Evolutionary conservation across 169 alveolate genomes (phyloP), one percentile per base, ranked within the genome.

Genomic region (Plasmodium gonderi): DNA sequence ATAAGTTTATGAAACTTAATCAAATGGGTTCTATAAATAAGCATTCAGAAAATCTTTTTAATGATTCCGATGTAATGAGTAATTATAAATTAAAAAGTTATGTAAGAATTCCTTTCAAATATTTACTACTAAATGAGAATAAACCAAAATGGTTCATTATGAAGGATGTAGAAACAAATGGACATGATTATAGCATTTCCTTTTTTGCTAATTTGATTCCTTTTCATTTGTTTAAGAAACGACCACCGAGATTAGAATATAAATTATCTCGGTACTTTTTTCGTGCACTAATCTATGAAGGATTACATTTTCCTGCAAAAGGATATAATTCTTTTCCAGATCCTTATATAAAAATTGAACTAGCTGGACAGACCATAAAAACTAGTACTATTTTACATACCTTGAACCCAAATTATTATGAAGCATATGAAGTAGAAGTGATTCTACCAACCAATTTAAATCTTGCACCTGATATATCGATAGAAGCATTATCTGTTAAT

Each of bases 221-320:
- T 6, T 92, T 54, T 26, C 81, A 92, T 65, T 80, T 85, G 11
- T 91, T 91, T 23, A 92, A 90, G 69, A 91, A 80, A 64, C 80
- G 98, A 42, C 97, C 97, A 0, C 94, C 91, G 5, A 89, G 98
- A n/a, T 91, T 97, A 54, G 97, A 95, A 69, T 97, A 97, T 91
- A 94, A 94, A 72, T 92, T 97, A 38, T 77, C 96, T 44, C 91
- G 92, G 44, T 96, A 92, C 83, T 94, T 91, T 69, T 97, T 95
- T 49, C 95, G 98, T 29, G 95, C 98, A 11, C 94, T 97, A 91
- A 95, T 97, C 29, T 97, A 97, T 80, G 98, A 97, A 81, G 98
- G 97, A 17, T 90, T 97, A 83, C 97, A 97, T 74, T 94, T 97
- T 29, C 98, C 97, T 4, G 97, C 98, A 1, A 93, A 95, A 49